A percentile compares a stretch with the other conserved stretches of the same genome.
Conservation (phyloP, 345 rosid genomes). For the Cardamine chenopodiifolia region DNA sequence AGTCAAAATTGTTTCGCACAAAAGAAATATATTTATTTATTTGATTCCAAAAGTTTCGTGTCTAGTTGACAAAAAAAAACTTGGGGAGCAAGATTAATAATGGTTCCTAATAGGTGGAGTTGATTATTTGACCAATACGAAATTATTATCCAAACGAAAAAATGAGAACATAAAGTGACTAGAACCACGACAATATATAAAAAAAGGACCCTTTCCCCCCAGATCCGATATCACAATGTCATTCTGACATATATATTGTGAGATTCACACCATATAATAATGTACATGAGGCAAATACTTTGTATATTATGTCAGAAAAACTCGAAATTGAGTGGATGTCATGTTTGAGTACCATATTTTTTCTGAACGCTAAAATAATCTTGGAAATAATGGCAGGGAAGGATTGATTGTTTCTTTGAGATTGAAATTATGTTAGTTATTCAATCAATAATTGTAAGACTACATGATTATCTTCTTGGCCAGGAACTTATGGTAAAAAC, state of each 20-base stretch:
- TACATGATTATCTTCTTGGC: not conserved
- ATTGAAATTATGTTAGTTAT: not conserved
- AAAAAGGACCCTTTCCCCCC: slow-evolving; percentile 2
- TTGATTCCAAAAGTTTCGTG: slow-evolving; percentile 7
- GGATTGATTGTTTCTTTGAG: not conserved
- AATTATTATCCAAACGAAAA: not conserved
- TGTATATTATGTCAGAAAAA: slow-evolving; percentile 5
- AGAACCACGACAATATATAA: not conserved
- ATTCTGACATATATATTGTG: slow-evolving; percentile 34
- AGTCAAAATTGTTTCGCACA: slow-evolving; percentile 9
- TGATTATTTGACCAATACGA: slow-evolving; percentile 21
- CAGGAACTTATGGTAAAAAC: not conserved
- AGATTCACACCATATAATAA: slow-evolving; percentile 22
- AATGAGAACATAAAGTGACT: not conserved
- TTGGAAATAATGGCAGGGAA: not conserved
- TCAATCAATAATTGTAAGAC: not conserved
- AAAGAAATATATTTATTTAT: not conserved
- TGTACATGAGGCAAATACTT: not conserved
- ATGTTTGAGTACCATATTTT: slow-evolving; percentile 25
- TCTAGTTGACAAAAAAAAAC: not conserved
- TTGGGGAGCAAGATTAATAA: slow-evolving; percentile 37
- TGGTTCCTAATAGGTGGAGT: slow-evolving; percentile 31
- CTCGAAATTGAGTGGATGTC: slow-evolving; percentile 32
- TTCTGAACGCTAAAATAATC: not conserved
- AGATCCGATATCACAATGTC: slow-evolving; percentile 28